These are phyloP conservation scores for Xanthoconium stramineum DNA, from an alignment of 768 basidiomycete species.

Conservation along the genomic window DNA sequence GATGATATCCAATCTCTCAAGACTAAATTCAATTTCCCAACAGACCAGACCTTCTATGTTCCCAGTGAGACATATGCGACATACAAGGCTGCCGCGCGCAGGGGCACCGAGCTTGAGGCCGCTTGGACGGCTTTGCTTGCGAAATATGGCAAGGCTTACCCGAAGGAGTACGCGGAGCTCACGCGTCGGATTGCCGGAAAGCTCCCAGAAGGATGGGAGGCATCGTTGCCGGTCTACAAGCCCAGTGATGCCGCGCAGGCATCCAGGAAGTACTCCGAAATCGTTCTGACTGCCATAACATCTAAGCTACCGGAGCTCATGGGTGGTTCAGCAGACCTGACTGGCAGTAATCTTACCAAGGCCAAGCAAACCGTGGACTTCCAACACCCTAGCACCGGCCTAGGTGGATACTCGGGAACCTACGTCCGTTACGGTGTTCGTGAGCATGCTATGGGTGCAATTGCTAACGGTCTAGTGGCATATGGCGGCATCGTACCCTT, in stretches of 20 bases:
- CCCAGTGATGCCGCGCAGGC: conserved; percentile 81
- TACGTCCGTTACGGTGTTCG: conserved; percentile 97
- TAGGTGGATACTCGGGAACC: conserved; percentile 81
- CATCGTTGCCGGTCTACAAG: conserved; percentile 81
- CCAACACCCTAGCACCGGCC: conserved; percentile 82
- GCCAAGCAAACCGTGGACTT: conserved; percentile 85
- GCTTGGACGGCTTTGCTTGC: conserved; percentile 71
- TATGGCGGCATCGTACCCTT: conserved; percentile 93
- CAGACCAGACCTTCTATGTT: conserved; percentile 74
- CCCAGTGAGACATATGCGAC: conserved; percentile 67
- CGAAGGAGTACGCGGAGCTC: conserved; percentile 82
- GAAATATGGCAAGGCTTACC: conserved; percentile 74
- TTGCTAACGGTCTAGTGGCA: conserved; percentile 85
- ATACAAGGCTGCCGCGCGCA: conserved; percentile 64
- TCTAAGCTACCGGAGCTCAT: conserved; percentile 78
- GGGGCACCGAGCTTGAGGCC: conserved; percentile 70
- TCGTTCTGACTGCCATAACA: conserved; percentile 73
- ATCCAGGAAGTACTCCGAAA: conserved; percentile 90
- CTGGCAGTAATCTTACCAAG: conserved; percentile 89
- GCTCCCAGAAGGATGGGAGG: conserved; percentile 86
- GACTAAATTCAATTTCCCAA: conserved; percentile 77
- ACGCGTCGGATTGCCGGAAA: conserved; percentile 78
- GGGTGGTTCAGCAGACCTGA: conserved; percentile 89
- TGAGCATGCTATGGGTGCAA: conserved; percentile 96
- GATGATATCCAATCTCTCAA: conserved; percentile 87